Evolutionary conservation across 1,284 basidiomycete species (phyloP).

Genomic region (Porodaedalea pini): DNA sequence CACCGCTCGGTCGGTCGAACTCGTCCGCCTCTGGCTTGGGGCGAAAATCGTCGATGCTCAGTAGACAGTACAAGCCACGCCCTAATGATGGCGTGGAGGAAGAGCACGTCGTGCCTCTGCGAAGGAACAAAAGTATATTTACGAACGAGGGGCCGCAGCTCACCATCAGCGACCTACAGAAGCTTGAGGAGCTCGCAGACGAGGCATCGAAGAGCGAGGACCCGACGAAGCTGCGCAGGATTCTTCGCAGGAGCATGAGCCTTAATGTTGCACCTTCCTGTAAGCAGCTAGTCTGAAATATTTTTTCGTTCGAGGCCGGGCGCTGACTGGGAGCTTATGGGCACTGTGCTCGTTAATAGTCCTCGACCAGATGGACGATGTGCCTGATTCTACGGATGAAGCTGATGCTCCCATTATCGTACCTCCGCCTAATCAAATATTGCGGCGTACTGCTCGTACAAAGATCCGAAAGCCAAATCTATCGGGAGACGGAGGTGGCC

Average conservation of each 20-base stretch:
- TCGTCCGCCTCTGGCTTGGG: slow-evolving; percentile 51
- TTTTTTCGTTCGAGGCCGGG: background rate
- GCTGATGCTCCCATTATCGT: slow-evolving; percentile 88
- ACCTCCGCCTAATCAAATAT: slow-evolving; percentile 82
- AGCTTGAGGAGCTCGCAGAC: slow-evolving; percentile 88
- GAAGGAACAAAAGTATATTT: slow-evolving; percentile 62
- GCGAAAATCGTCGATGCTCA: slow-evolving; percentile 86
- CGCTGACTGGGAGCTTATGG: slow-evolving; percentile 16
- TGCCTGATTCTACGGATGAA: slow-evolving; percentile 67
- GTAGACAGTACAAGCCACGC: slow-evolving; percentile 78
- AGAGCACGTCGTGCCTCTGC: slow-evolving; percentile 59
- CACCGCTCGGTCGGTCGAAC: slow-evolving; percentile 36
- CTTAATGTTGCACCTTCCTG: slow-evolving; percentile 76
- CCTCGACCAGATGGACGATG: slow-evolving; percentile 63
- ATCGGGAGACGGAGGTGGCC: slow-evolving; percentile 72
- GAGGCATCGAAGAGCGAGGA: slow-evolving; percentile 82
- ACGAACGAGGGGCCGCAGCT: slow-evolving; percentile 65
- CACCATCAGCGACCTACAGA: slow-evolving; percentile 89
- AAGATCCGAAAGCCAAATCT: slow-evolving; percentile 90
- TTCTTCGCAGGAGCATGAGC: slow-evolving; percentile 85
- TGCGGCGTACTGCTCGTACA: slow-evolving; percentile 89
- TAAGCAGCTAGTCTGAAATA: slow-evolving; percentile 5
- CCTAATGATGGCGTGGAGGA: slow-evolving; percentile 72
- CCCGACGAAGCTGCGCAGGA: slow-evolving; percentile 76
- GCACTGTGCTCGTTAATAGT: slow-evolving; percentile 36